Base-by-base conservation (phyloP, 345 rosid species). In the Eucalyptus decipiens region DNA sequence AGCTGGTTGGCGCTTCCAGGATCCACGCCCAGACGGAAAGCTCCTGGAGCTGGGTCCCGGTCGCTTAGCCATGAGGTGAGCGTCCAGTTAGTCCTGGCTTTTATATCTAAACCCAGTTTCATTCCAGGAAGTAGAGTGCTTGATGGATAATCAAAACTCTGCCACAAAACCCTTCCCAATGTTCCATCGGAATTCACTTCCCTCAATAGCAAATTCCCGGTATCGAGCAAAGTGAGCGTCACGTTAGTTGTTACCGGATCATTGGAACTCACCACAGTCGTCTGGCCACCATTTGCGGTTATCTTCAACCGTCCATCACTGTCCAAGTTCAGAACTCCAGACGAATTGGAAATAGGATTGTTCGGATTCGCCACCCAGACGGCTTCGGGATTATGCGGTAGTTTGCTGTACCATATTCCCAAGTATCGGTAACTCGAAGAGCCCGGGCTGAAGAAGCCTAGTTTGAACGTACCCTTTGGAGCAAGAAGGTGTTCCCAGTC, bases 131-230 rank as follows among this genome's bases (percentile, higher is more conserved):
- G 91, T 23, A 95, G 88, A 6, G 90, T 89, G 72, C 91, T 94
- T 19, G 92, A 92, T 14, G 96, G 96, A 89, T 94, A 90, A 89
- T 96, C 98, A 88, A 94, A 95, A 88, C 96, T 94, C 88, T 96
- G 95, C 96, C 96, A 95, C 80, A 94, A 83, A 91, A 94, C 89
- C 51, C 90, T 89, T 18, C 95, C 95, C 11, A 88, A 7, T 40
- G 80, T 87, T 86, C 95, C 93, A 54, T 62, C 89, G 3, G 90
- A 52, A 24, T 89, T 72, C 3, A 83, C 86, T 87, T 90, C 89
- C 89, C 91, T 91, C 87, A 94, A n/a, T 24, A 93, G 93, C 16
- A 94, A 90, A 91, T 93, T 95, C 47, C 96, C 97, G 1, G 93
- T 86, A 76, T 95, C 95, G 3, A 94, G 92, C 58, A 94, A 89